A percentile compares a stretch with the other conserved stretches of the same genome.
Evolutionary conservation across 768 basidiomycete species (phyloP).

Genomic region (Suillus fuscotomentosus): DNA sequence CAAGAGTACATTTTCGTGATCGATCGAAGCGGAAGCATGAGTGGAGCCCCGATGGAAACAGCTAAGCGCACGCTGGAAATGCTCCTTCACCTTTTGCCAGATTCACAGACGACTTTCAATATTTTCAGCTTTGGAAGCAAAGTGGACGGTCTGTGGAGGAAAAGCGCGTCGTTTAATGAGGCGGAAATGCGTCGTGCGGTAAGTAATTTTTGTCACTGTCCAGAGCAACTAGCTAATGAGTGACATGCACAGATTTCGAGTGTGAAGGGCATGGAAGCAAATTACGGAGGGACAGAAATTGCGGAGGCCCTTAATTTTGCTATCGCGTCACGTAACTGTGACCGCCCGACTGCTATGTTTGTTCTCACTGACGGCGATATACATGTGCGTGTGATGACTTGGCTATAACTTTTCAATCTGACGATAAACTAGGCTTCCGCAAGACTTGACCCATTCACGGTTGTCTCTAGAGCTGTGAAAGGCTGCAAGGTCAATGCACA

Average conservation of each 20-base stretch:
- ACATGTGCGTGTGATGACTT: constrained; percentile 12
- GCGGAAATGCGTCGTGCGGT: constrained; percentile 35
- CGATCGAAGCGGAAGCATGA: constrained; percentile 60
- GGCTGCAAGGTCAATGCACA: constrained; percentile 28
- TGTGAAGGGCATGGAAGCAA: constrained; percentile 38
- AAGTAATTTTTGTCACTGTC: constrained; percentile 13
- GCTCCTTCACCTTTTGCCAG: constrained; percentile 50
- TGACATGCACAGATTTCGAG: constrained; percentile 34
- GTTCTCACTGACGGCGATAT: constrained; percentile 60
- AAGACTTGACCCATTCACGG: constrained; percentile 14
- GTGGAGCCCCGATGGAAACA: constrained; percentile 35
- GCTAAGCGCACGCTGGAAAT: constrained; percentile 47
- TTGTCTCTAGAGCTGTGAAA: constrained; percentile 31
- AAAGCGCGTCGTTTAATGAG: constrained; percentile 32
- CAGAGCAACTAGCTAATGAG: constrained; percentile 11
- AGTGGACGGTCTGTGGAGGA: constrained; percentile 33
- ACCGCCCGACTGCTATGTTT: constrained; percentile 48
- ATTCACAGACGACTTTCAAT: constrained; percentile 46
- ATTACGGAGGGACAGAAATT: constrained; percentile 55
- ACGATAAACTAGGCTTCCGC: constrained; percentile 10
- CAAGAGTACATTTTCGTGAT: constrained; percentile 65
- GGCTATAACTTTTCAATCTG: neutral
- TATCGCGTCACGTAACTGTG: constrained; percentile 31
- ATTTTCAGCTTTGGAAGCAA: constrained; percentile 51
- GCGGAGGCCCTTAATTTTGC: constrained; percentile 37